Evolutionary conservation across 805 yeast species (phyloP).

Genomic region (Lipomyces starkeyi): DNA sequence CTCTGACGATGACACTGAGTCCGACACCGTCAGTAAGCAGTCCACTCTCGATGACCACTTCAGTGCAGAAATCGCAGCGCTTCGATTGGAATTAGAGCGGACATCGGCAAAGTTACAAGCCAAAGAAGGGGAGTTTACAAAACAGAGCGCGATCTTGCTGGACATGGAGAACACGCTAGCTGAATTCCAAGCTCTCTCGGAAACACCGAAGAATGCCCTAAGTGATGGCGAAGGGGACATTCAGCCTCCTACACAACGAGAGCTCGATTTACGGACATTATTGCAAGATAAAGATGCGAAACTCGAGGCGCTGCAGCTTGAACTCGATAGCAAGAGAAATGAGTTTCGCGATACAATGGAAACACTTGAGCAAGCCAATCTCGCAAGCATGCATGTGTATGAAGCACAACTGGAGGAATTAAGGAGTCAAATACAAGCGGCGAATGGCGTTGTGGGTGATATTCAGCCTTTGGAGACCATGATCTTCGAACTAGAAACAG

Average conservation of each 20-base stretch:
- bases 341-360: conserved; percentile 46
- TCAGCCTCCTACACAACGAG: conserved; percentile 26
- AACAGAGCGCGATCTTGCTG: conserved; percentile 53
- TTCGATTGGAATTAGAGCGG: conserved; percentile 39
- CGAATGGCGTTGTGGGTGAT: conserved; percentile 39
- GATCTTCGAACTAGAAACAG: conserved; percentile 40
- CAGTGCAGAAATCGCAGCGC: conserved; percentile 25
- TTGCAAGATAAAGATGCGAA: conserved; percentile 43
- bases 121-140: conserved; percentile 48
- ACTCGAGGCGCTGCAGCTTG: conserved; percentile 40
- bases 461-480: conserved; percentile 41
- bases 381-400: conserved; percentile 33
- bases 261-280: conserved; percentile 42
- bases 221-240: conserved; percentile 38
- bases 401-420: conserved; percentile 32
- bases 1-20: conserved; percentile 9
- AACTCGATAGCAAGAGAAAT: conserved; percentile 43
- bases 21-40: neutral
- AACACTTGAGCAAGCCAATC: conserved; percentile 29
- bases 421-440: conserved; percentile 35
- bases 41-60: neutral
- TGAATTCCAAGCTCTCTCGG: conserved; percentile 45
- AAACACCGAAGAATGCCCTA: conserved; percentile 24
- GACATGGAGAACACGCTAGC: conserved; percentile 57
- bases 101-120: conserved; percentile 35